Evolutionary conservation across 192 early-diverging fungal genomes (phyloP).

Genomic region (Coemansia umbellata): DNA sequence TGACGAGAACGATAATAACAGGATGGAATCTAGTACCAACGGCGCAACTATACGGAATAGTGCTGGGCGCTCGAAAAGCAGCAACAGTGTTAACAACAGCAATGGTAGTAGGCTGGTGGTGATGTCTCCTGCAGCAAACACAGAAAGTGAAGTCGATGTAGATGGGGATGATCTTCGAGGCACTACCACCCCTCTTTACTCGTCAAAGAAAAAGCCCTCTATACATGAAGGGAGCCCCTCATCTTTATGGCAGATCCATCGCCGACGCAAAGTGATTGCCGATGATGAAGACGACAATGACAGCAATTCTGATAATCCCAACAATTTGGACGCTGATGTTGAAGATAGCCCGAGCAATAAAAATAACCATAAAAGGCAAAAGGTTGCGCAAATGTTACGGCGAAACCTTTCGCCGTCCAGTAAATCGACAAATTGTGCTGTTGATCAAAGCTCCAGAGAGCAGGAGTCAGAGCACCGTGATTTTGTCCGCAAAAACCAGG

Average conservation of each 20-base stretch:
- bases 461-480: neutral
- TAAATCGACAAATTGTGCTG: neutral
- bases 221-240: conserved; percentile 4
- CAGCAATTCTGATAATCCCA: neutral
- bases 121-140: conserved; percentile 3
- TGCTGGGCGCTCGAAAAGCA: neutral
- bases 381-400: too few relatives aligned
- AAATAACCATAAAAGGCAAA: neutral
- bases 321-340: neutral
- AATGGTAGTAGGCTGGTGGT: neutral
- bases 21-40: neutral
- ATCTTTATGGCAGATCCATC: conserved; percentile 6
- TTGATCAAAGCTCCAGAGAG: neutral
- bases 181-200: neutral
- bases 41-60: conserved; percentile 38
- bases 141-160: conserved; percentile 39
- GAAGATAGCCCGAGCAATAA: conserved; percentile 15
- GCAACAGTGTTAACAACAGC: neutral
- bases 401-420: neutral
- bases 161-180: conserved; percentile 13
- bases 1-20: neutral
- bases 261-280: conserved; percentile 30
- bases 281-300: conserved; percentile 34
- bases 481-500: neutral
- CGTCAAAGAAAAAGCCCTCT: neutral